Evolutionary conservation across 2,329 filamentous ascomycete species (phyloP).

Genomic region (Pseudogymnoascus sp.): DNA sequence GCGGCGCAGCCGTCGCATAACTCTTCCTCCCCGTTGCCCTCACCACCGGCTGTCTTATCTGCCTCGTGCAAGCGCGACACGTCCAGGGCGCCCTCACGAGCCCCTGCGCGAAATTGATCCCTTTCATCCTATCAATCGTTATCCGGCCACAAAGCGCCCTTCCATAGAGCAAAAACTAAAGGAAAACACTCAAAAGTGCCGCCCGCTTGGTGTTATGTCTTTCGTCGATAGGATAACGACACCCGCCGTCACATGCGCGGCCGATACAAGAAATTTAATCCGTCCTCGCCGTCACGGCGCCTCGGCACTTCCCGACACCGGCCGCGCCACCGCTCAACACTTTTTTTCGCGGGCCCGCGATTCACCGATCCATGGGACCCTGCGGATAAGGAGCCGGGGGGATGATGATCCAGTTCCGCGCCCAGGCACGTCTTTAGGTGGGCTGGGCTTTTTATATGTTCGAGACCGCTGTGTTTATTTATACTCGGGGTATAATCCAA

Average conservation of each 20-base stretch:
- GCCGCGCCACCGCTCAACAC: background rate
- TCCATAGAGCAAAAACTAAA: background rate
- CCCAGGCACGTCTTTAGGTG: background rate
- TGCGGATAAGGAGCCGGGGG: background rate
- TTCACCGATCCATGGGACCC: background rate
- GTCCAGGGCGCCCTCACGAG: background rate
- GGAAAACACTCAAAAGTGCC: background rate
- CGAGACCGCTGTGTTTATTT: background rate
- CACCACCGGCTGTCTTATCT: background rate
- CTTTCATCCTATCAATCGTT: background rate
- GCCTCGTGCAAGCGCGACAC: background rate
- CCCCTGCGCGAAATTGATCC: background rate
- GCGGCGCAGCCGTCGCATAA: background rate
- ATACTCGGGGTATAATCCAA: background rate
- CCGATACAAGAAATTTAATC: slow-evolving; percentile 4
- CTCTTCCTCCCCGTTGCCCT: background rate
- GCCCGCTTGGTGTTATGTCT: background rate
- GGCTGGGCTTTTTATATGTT: background rate
- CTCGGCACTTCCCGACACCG: slow-evolving; percentile 1
- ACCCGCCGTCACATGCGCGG: background rate
- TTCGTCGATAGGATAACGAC: background rate
- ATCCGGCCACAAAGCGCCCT: background rate
- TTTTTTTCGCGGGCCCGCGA: background rate
- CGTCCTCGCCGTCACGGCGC: background rate
- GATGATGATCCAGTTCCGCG: background rate